Evolutionary conservation across 2,329 filamentous ascomycete genomes (phyloP), one percentile per base, ranked within the genome.

Genomic region (Fusarium sarcochroum): DNA sequence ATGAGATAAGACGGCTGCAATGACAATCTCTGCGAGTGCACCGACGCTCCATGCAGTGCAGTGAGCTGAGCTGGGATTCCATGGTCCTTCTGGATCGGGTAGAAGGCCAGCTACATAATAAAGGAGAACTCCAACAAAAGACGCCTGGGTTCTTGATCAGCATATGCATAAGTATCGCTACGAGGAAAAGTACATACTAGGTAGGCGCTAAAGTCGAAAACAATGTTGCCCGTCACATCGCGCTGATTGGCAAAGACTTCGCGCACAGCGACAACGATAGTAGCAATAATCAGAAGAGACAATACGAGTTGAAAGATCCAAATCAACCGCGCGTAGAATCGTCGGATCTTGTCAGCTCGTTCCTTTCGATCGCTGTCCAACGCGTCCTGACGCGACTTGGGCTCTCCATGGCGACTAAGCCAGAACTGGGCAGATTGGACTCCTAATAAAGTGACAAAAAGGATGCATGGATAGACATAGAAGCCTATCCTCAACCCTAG

Each of bases 11-110:
- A 81, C 71, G 9, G 77, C 76, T 6, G 74, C 74, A 38, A 82
- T 79, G 54, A 81, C 74, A 15, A 63, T 68, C 64, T 83, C 81
- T 4, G 79, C 49, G 14, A 81, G 66, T 1, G 76, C 64, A 23
- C 72, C 80, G 1, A 75, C 58, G 47, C 78, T 69, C 81, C 81
- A 83, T 3, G 80, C 79, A 46, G 72, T 74, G 56, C 76, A 72
- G 38, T 83, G 80, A 20, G 81, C 68, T 18, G 74, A 62, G 11
- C 72, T 73, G 2, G 81, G 81, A 6, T 77, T 76, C 81, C 81
- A 83, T 8, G 81, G 81, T 1, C 81, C 81, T 64, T 83, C 81
- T 1, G 81, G 81, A 38, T 83, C 79, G 5, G 81, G 81, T 8
- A 83, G 74, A 49, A 83, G 69, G 4, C 81, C 81, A 21, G 79